These are phyloP conservation scores for Hericium erinaceus DNA, from an alignment of 768 basidiomycete species.

Conservation along the genomic window DNA sequence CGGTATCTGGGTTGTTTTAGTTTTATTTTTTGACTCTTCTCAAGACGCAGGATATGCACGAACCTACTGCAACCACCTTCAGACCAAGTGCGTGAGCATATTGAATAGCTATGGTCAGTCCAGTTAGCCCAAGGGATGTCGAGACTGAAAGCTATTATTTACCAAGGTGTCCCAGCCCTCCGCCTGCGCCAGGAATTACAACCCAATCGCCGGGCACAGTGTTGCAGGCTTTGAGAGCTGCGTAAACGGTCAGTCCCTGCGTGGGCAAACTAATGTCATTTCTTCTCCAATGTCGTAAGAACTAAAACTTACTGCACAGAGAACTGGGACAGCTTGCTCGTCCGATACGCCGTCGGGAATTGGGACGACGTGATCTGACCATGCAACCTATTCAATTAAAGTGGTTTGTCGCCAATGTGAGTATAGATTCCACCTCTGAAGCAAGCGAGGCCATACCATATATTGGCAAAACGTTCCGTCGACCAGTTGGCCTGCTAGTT, in stretches of 20 bases:
- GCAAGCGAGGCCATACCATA: slow-evolving; percentile 2
- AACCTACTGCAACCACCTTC: slow-evolving; percentile 35
- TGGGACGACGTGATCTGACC: slow-evolving; percentile 31
- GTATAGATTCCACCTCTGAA: too few species aligned
- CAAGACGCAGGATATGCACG: background rate
- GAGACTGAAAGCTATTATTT: background rate
- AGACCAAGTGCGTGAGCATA: slow-evolving; percentile 35
- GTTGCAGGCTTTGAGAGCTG: slow-evolving; percentile 31
- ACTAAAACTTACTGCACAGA: slow-evolving; percentile 27
- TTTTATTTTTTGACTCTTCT: too few species aligned
- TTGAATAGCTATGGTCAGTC: slow-evolving; percentile 27
- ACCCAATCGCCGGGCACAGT: slow-evolving; percentile 29
- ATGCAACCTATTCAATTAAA: slow-evolving; percentile 18
- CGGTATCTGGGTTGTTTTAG: slow-evolving; percentile 26
- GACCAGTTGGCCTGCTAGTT: slow-evolving; percentile 26
- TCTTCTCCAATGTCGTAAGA: background rate
- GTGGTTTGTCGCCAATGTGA: too few species aligned
- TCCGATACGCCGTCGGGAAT: slow-evolving; percentile 34
- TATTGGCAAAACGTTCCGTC: slow-evolving; percentile 39
- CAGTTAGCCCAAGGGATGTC: background rate
- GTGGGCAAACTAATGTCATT: background rate
- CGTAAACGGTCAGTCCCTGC: slow-evolving; percentile 37
- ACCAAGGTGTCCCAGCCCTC: slow-evolving; percentile 35
- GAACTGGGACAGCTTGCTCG: slow-evolving; percentile 33
- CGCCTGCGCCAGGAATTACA: slow-evolving; percentile 31